Conservation (phyloP, 2,329 filamentous ascomycete species). For the Penicillium sp. region DNA sequence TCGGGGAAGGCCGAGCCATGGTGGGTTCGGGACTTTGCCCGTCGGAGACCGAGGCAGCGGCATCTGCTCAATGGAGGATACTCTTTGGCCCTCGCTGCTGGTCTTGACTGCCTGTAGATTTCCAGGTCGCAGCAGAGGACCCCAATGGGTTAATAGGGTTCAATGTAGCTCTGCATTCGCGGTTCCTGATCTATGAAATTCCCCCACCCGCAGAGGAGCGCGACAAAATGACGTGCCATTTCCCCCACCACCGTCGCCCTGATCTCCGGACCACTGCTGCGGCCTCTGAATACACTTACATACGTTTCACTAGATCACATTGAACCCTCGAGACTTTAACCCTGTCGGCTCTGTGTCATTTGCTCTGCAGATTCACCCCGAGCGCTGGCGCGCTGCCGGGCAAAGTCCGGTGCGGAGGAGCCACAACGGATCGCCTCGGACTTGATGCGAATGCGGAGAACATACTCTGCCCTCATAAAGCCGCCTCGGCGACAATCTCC, state of each 20-base stretch:
- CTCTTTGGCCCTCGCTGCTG: neutral
- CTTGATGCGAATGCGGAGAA: slow-evolving; percentile 44
- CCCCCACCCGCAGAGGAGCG: neutral
- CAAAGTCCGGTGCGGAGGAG: slow-evolving; percentile 40
- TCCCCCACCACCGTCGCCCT: slow-evolving; percentile 6
- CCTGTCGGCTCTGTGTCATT: slow-evolving; percentile 1
- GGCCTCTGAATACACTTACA: neutral
- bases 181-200: neutral
- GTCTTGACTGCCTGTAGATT: neutral
- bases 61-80: neutral
- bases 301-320: neutral
- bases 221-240: neutral
- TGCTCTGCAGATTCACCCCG: slow-evolving; percentile 20
- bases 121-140: neutral
- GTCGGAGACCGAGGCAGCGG: slow-evolving; percentile 4
- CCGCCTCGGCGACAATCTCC: slow-evolving; percentile 5
- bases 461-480: slow-evolving; percentile 16
- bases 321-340: neutral
- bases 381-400: slow-evolving; percentile 12
- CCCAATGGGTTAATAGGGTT: neutral
- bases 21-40: neutral
- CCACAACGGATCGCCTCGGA: slow-evolving; percentile 32
- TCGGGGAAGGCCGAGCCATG: slow-evolving; percentile 9
- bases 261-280: neutral
- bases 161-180: neutral